These are phyloP conservation scores for Polysphondylium violaceum DNA, from an alignment of 78 protist genomes.

Conservation along the genomic window DNA sequence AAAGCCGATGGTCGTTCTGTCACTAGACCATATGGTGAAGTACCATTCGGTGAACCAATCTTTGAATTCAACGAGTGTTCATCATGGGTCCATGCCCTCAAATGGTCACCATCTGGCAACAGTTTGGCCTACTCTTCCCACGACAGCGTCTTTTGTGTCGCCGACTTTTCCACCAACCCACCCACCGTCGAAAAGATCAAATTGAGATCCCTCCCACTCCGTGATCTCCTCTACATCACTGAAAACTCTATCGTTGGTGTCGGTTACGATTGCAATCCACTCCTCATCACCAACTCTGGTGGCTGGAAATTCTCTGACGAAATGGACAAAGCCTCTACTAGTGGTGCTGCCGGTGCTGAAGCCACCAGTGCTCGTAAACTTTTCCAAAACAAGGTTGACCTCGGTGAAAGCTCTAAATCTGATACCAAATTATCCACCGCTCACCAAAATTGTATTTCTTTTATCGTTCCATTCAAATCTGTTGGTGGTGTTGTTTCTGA, in stretches of 20 bases:
- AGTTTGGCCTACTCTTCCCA: constrained; percentile 85
- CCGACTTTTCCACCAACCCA: constrained; percentile 53
- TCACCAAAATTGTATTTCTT: constrained; percentile 91
- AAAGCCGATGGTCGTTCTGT: constrained; percentile 84
- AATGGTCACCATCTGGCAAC: constrained; percentile 90
- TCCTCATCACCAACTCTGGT: constrained; percentile 43
- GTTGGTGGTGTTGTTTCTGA: constrained; percentile 76
- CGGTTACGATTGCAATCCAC: constrained; percentile 89
- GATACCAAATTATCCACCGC: constrained; percentile 76
- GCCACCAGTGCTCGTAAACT: constrained; percentile 51
- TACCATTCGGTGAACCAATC: constrained; percentile 72
- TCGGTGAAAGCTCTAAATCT: constrained; percentile 47
- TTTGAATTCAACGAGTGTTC: constrained; percentile 67
- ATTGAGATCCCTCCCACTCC: constrained; percentile 76
- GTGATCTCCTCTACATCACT: constrained; percentile 72
- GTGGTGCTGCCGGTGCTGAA: constrained; percentile 64
- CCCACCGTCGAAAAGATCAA: constrained; percentile 27
- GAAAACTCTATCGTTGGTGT: constrained; percentile 84
- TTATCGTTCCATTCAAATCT: constrained; percentile 62
- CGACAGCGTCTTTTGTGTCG: constrained; percentile 77
- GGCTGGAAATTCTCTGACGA: constrained; percentile 83
- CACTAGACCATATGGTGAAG: constrained; percentile 68
- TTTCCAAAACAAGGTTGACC: constrained; percentile 73
- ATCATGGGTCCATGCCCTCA: constrained; percentile 92
- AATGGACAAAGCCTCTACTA: constrained; percentile 34